These are phyloP conservation scores for Fusarium haematococcum DNA, from an alignment of 2,329 filamentous ascomycete genomes.

Conservation along the genomic window DNA sequence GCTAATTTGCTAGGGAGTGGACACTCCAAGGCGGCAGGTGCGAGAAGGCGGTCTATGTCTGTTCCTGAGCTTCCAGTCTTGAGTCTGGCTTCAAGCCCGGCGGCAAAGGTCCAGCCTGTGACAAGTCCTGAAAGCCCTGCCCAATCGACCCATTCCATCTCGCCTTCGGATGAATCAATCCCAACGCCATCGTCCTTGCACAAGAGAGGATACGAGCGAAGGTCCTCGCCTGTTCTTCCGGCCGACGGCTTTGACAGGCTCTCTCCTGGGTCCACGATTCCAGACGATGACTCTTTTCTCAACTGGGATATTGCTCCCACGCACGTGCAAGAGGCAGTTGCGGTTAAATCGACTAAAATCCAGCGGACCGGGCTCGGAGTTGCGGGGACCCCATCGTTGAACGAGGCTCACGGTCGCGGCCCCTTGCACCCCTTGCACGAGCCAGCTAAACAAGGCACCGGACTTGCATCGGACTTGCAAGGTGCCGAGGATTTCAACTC, in stretches of 20 bases:
- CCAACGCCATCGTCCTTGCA: constrained; percentile 15
- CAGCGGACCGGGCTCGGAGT: constrained; percentile 30
- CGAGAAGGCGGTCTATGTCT: constrained; percentile 42
- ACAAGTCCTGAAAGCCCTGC: neutral
- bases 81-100: constrained; percentile 8
- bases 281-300: constrained; percentile 57
- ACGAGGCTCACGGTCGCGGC: constrained; percentile 47
- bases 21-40: constrained; percentile 33
- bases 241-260: constrained; percentile 45
- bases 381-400: constrained; percentile 26
- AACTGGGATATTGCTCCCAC: constrained; percentile 63
- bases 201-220: constrained; percentile 46
- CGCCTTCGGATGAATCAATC: constrained; percentile 9
- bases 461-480: constrained; percentile 17
- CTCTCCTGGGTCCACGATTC: constrained; percentile 50
- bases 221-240: constrained; percentile 64
- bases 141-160: constrained; percentile 13
- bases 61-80: constrained; percentile 40
- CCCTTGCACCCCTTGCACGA: constrained; percentile 60
- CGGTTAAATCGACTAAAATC: constrained; percentile 46
- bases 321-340: constrained; percentile 56
- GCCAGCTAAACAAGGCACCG: constrained; percentile 20
- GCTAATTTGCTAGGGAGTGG: constrained; percentile 17
- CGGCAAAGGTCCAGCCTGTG: constrained; percentile 2
- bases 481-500: constrained; percentile 20